Conservation (phyloP, 2,329 filamentous ascomycete genomes). For the Fusarium irregulare region DNA sequence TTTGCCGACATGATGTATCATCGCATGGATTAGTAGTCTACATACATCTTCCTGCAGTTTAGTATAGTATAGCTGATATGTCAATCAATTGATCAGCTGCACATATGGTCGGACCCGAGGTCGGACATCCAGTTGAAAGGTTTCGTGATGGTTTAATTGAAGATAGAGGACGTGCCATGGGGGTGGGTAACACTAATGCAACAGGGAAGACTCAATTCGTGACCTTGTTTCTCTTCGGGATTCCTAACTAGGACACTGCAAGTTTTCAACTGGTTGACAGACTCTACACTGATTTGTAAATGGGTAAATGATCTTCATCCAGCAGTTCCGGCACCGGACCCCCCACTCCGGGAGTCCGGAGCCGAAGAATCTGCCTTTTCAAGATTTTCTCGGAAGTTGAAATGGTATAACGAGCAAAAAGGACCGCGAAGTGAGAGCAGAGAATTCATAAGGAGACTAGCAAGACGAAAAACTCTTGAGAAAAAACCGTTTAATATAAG, state of each 20-base stretch:
- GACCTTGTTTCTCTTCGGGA: conserved; percentile 30
- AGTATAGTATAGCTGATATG: not conserved
- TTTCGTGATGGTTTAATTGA: conserved; percentile 16
- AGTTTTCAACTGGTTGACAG: conserved; percentile 7
- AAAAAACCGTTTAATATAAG: not conserved
- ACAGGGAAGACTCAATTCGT: conserved; percentile 11
- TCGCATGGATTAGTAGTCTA: not conserved
- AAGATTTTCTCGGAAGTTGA: conserved; percentile 4
- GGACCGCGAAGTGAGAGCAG: conserved; percentile 3
- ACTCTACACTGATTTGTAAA: conserved; percentile 31
- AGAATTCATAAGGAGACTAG: not conserved
- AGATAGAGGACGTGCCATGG: conserved; percentile 13
- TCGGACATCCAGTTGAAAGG: conserved; percentile 26
- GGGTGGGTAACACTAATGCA: conserved; percentile 23
- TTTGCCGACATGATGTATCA: conserved; percentile 6
- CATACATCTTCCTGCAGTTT: not conserved
- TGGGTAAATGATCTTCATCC: conserved; percentile 26
- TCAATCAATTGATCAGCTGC: conserved; percentile 19
- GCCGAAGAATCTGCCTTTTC: conserved; percentile 28
- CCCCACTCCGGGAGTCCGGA: conserved; percentile 30
- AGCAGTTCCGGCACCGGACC: conserved; percentile 23
- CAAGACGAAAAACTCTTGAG: not conserved
- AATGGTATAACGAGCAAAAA: conserved; percentile 19
- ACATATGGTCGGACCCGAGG: conserved; percentile 15
- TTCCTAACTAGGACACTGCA: conserved; percentile 25